Conservation (phyloP, 441 rosid genomes). For the Sinapis alba region DNA sequence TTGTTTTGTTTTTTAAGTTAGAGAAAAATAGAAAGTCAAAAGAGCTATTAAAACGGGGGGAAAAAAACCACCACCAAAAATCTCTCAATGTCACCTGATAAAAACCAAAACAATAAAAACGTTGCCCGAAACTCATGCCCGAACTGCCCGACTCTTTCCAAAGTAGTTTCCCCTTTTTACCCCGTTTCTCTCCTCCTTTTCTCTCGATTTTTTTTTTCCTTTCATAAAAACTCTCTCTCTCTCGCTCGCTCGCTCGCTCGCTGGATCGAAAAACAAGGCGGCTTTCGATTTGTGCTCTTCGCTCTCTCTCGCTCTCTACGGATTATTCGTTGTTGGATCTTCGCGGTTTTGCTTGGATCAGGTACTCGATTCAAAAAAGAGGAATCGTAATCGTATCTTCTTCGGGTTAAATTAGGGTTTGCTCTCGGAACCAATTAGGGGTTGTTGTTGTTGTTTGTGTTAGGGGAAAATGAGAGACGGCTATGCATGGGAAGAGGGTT, state of each 20-base stretch:
- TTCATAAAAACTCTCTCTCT: not conserved
- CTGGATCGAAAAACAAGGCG: slow-evolving; percentile 1
- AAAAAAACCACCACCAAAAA: not conserved
- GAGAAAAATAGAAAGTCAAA: not conserved
- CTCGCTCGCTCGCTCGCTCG: not conserved
- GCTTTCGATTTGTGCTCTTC: not conserved
- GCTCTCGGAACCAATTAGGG: not conserved
- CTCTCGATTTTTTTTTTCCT: not conserved
- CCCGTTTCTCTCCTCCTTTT: too few species aligned
- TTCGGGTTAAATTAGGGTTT: not conserved
- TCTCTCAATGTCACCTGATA: not conserved
- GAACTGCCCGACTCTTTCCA: not conserved
- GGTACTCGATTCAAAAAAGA: not conserved
- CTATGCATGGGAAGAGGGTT: slow-evolving; percentile 43
- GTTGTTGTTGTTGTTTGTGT: slow-evolving; percentile 13
- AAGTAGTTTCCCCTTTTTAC: not conserved
- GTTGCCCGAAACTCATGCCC: not conserved
- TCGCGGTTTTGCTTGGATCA: not conserved
- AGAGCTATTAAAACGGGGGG: not conserved
- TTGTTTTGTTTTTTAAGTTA: not conserved
- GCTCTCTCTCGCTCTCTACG: not conserved
- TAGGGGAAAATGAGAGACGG: slow-evolving; percentile 38
- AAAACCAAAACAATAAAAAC: not conserved
- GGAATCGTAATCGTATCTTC: not conserved
- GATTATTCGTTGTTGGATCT: not conserved